A percentile compares a stretch with the other conserved stretches of the same genome.
phyloP scores from a whole-genome alignment of 768 basidiomycete genomes.

The Boletus vermiculosoides region DNA sequence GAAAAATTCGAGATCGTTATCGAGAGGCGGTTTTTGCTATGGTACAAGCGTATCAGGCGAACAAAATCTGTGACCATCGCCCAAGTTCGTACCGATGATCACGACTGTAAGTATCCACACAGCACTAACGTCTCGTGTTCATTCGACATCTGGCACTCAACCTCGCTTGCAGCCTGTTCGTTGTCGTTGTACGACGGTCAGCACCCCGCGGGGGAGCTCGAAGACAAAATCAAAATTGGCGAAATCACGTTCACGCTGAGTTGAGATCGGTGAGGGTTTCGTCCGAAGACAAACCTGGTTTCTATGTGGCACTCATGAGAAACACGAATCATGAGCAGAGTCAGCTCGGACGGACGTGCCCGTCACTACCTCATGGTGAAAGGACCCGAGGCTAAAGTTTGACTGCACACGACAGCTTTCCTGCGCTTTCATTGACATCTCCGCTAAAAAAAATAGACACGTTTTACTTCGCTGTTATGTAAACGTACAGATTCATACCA shows the following conservation, averaged over 20 bases:
- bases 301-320: neutral
- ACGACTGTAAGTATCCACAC: neutral
- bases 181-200: conserved; percentile 3
- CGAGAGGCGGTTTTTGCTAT: conserved; percentile 8
- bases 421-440: neutral
- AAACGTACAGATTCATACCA: neutral
- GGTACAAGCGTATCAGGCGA: conserved; percentile 13
- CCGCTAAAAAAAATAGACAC: no score
- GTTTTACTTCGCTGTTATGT: neutral
- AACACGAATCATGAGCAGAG: neutral
- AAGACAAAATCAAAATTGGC: conserved; percentile 1
- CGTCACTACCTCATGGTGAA: neutral
- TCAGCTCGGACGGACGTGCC: neutral
- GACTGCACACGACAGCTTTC: neutral
- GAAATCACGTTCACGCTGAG: conserved; percentile 4
- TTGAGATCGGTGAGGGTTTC: neutral
- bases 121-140: neutral
- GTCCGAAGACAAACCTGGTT: neutral
- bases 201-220: neutral
- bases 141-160: neutral
- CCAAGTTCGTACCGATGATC: neutral
- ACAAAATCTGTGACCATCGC: conserved; percentile 2
- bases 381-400: neutral
- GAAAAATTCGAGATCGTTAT: conserved; percentile 7
- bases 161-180: neutral